Evolutionary conservation across 441 rosid species (phyloP), one percentile per base, ranked within the genome.

Genomic region (Eruca vesicaria): DNA sequence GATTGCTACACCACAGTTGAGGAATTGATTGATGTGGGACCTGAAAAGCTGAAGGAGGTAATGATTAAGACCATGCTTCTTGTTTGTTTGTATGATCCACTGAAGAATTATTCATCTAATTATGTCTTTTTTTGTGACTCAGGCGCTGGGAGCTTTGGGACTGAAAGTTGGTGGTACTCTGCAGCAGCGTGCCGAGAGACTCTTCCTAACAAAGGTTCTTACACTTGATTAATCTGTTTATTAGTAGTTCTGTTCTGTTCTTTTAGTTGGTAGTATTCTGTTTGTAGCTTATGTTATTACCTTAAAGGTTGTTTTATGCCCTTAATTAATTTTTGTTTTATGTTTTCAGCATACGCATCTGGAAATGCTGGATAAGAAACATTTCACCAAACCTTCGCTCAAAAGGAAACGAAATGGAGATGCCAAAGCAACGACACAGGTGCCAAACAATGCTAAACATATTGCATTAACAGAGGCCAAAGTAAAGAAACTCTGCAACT

Each of bases 151-250:
- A 68, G 93, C 98, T 62, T 76, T 94, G 79, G 98, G 98, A 78
- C 83, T 96, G 76, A 96, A 94, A 82, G 84, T 89, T 81, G 98
- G 99, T 48, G 99, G 99, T 59, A 94, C 98, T 20, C 78, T 82
- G 59, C 94, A 88, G 85, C 98, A 90, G 85, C 97, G 98, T 28
- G 98, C 97, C 2, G 98, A 96, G 86, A 86, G 98, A 85, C 97
- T 96, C 75, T 89, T 96, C 81, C 91, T 94, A 59, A 89, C 95
- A 29, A 94, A 96, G 98, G 98, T 94, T 38, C 23, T 9, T 69
- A 16, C 21, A 29, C 68, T 67, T 48, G 23, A 58, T 68, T 23
- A 23, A 23, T n/a, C 2, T 71, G 15, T 43, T 48, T 32, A 63
- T 26, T 45, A 21, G 2, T 48, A 57, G n/a, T 2, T 10, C 32